phyloP scores from a whole-genome alignment of 2,329 filamentous ascomycete genomes.

The Tolypocladium cylindrosporum region DNA sequence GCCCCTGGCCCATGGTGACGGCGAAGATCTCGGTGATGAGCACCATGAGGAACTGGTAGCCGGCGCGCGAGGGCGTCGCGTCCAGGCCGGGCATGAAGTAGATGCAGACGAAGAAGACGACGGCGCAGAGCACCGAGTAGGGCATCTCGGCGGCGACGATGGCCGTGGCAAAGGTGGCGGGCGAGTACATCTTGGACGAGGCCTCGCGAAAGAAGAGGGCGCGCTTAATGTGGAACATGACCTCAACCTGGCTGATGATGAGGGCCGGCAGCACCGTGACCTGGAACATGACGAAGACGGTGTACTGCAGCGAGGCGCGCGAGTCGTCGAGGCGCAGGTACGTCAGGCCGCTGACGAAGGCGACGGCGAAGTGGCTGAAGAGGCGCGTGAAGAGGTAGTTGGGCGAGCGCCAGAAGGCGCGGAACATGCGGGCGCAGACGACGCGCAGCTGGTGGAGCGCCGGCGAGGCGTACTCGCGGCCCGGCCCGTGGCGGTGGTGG shows the following conservation, averaged over 20 bases:
- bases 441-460: conserved; percentile 68
- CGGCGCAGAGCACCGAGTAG: conserved; percentile 70
- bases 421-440: conserved; percentile 62
- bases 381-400: conserved; percentile 85
- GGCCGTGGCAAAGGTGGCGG: conserved; percentile 65
- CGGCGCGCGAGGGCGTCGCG: conserved; percentile 51
- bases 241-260: conserved; percentile 73
- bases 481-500: too few relatives aligned
- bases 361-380: conserved; percentile 75
- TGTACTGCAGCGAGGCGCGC: conserved; percentile 68
- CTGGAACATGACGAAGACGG: conserved; percentile 85
- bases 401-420: conserved; percentile 75
- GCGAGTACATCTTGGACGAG: conserved; percentile 76
- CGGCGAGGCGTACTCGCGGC: conserved; percentile 64
- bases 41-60: conserved; percentile 80
- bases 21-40: conserved; percentile 78
- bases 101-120: conserved; percentile 70
- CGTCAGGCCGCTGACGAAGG: conserved; percentile 67
- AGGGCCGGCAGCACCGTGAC: conserved; percentile 74
- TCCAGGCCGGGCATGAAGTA: conserved; percentile 80
- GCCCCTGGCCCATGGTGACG: conserved; percentile 66
- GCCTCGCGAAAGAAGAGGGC: conserved; percentile 81
- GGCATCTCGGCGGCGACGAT: conserved; percentile 80
- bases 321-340: conserved; percentile 72
- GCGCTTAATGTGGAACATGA: conserved; percentile 69